Evolutionary conservation across 2,329 filamentous ascomycete species (phyloP), one percentile per base, ranked within the genome.

Genomic region (Arthroderma sp.): DNA sequence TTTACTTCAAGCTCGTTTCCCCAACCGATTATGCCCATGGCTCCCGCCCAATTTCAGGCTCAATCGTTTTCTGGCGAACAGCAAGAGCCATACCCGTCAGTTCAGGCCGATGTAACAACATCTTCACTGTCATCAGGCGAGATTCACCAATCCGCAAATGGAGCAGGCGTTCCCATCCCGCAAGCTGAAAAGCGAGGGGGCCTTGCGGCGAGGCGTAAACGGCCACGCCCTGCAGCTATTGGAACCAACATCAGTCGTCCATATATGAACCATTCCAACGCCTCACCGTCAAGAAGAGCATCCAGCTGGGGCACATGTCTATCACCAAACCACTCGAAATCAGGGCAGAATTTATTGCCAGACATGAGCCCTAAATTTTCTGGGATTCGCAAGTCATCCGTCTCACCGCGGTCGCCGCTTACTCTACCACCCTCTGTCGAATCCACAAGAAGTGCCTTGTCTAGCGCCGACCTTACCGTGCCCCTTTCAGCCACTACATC

Each of bases 331-430:
- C 67, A 70, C 31, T 63, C 63, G 36, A 70, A 70, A 50, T 70
- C 66, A 10, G 59, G 66, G 3, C 66, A 69, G 47, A 62, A 59
- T 47, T 59, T 70, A 6, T 65, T 44, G 31, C 43, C 48, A 2
- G 43, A 29, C 27, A 42, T 42, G 6, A 50, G 65, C 51, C 59
- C 65, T 40, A 58, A 64, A 31, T 70, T 68, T 51, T 64, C 66
- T 0, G 67, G 68, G 40, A 61, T 72, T 29, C 58, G 68, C 15
- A 72, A 72, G 51, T 56, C 63, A 4, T 68, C 65, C 22, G 61
- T 63, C 36, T 58, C 65, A 38, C 69, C 69, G 42, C 61, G 66
- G 29, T 72, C 69, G n/a, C 69, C 69, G 22, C 56, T 70, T 32
- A 67, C 66, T 38, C 59, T 68, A 41, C 57, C 64, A 11, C 66